phyloP scores from a whole-genome alignment of 371 early-diverging fungal species.

The Rhizomucor pusillus region DNA sequence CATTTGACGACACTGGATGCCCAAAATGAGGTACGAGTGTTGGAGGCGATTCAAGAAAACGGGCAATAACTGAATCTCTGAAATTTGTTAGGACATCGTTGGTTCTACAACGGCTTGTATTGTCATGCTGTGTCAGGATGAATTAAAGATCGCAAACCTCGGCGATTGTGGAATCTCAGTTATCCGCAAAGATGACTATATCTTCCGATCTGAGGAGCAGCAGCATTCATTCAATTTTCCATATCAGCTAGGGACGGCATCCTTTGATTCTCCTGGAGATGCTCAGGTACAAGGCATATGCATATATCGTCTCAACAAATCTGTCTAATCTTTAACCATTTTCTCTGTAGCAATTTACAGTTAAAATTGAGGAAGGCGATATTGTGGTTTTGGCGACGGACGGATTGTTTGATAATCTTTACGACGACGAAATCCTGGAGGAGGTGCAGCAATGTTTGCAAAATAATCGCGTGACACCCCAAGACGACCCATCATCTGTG shows the following conservation, averaged over 20 bases:
- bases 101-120: slow-evolving; percentile 90
- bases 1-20: slow-evolving; percentile 26
- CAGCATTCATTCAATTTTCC: slow-evolving; percentile 83
- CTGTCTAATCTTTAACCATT: too few species aligned
- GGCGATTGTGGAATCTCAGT: slow-evolving; percentile 91
- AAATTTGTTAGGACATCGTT: slow-evolving; percentile 26
- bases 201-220: slow-evolving; percentile 88
- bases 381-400: slow-evolving; percentile 74
- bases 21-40: slow-evolving; percentile 18
- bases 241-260: slow-evolving; percentile 70
- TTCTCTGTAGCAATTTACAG: slow-evolving; percentile 17
- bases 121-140: slow-evolving; percentile 83
- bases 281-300: slow-evolving; percentile 50
- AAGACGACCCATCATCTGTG: slow-evolving; percentile 1
- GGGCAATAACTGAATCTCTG: background rate
- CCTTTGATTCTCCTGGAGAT: slow-evolving; percentile 62
- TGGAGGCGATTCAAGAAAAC: background rate
- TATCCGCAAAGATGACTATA: slow-evolving; percentile 75
- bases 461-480: background rate
- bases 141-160: slow-evolving; percentile 85
- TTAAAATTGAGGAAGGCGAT: slow-evolving; percentile 78
- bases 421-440: slow-evolving; percentile 78
- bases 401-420: slow-evolving; percentile 80
- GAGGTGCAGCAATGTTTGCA: slow-evolving; percentile 27
- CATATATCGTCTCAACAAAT: too few species aligned